Evolutionary conservation across 371 early-diverging fungal species (phyloP), one percentile per base, ranked within the genome.

Genomic region (Mortierella sp.): DNA sequence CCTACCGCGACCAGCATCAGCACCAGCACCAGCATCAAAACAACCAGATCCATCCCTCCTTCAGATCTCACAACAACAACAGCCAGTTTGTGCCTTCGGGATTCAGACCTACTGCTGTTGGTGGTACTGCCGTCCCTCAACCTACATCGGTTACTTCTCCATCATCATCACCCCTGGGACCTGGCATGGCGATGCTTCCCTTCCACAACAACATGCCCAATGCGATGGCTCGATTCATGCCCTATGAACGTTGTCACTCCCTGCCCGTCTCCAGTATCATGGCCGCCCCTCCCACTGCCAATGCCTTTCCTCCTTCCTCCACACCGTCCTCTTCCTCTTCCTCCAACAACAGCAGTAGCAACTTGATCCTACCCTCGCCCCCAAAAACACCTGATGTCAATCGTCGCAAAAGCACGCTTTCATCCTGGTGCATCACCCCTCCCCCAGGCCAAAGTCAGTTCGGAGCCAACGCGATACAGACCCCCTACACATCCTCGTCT

Each of bases 171-270:
- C 45, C 74, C 6, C 58, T 65, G 24, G 10, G 41, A 10, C n/a
- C 52, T 4, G 55, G 70, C 3, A 74, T 68, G 64, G 53, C 71
- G 9, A 66, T 66, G 47, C 63, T 68, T 41, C 37, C 44, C 2
- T 55, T 55, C 55, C 69, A 70, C 19, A 55, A 70, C 19, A 55
- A 34, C 41, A 52, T 72, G 26, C 64, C 71, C 40, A 75, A 80
- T 61, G 55, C 70, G 39, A 70, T 68, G 48, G 61, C 83, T 14
- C 75, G 83, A 1, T 83, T 78, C 58, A 73, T 75, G 76, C 83
- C 83, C 19, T 83, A 83, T 44, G 83, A 83, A 41, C 71, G 79
- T 26, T 72, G 83, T 10, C 78, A 83, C 68, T 83, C 83, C 5
- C 72, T 75, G 11, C 83, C 83, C 2, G 64, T 72, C 8, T 47